Conservation (phyloP, 2,329 filamentous ascomycete species). For the Hypocreales sp. region DNA sequence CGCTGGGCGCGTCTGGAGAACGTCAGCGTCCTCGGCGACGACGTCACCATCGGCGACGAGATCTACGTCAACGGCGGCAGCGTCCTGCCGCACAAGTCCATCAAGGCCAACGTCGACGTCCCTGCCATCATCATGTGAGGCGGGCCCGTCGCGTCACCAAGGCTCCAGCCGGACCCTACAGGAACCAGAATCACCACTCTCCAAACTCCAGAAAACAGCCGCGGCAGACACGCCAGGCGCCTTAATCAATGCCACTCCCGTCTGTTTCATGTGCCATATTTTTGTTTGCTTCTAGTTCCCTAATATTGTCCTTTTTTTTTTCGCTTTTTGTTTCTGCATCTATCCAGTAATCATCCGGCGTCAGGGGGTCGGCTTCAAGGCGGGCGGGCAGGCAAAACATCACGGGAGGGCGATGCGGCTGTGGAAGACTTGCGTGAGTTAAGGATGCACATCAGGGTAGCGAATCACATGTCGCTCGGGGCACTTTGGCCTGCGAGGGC, state of each 20-base stretch:
- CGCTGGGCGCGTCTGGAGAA: conserved; percentile 96
- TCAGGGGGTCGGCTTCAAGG: conserved; percentile 5
- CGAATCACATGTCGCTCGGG: no score
- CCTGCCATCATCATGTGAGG: conserved; percentile 54
- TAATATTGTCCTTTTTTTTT: neutral
- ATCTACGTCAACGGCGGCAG: conserved; percentile 97
- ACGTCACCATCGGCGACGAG: conserved; percentile 94
- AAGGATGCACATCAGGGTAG: no score
- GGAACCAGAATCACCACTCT: conserved; percentile 2
- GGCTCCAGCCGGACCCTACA: no score
- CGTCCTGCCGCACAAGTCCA: conserved; percentile 93
- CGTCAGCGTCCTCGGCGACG: conserved; percentile 92
- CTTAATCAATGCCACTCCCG: neutral
- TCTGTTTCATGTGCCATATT: conserved; percentile 1
- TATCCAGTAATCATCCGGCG: conserved; percentile 4
- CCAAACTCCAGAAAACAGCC: neutral
- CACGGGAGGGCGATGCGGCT: no score
- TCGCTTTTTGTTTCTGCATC: neutral
- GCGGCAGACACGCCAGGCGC: conserved; percentile 1
- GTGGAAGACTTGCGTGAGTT: no score
- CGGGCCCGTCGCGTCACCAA: no score
- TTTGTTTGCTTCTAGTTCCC: neutral
- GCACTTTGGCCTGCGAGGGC: no score
- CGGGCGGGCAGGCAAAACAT: conserved; percentile 4
- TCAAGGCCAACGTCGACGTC: conserved; percentile 92